Base-by-base conservation (phyloP, 2,329 filamentous ascomycete species). In the Fusarium sp. region DNA sequence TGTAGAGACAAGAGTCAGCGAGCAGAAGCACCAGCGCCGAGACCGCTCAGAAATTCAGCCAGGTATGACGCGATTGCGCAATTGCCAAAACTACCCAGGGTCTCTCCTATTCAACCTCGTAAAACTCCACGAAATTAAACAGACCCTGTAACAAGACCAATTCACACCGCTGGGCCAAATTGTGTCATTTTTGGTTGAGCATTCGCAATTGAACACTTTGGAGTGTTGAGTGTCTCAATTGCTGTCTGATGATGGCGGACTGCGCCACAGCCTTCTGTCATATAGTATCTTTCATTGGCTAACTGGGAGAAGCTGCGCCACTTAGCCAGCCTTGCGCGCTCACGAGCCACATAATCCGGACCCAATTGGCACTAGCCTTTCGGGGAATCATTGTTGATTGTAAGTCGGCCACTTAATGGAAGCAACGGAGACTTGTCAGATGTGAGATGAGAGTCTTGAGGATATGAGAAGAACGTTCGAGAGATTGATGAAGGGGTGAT, bases 61-160 rank as follows among this genome's bases (percentile, higher is more conserved):
- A 42, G 55, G 53, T 60, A 72, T 66, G 69, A 74, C 62, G 71
- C 64, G 68, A 70, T 71, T 48, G 68, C 68, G 52, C 43, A 24
- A 68, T 64, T 20, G 48, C 47, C 26, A 43, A 49, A 24, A 15
- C 49, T n/a, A n/a, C n/a, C n/a, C 63, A 61, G 59, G 58, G 55
- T 54, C 42, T 31, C 38, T 56, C 49, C 31, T 62, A 52, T 47
- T 28, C 3, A 18, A 43, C 47, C 41, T 35, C 2, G 29, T 13
- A 37, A 61, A 48, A 33, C 18, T 10, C 20, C 42, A 62, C 31
- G 39, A 20, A 44, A 57, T 39, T 18, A 57, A 43, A 7, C 21
- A 29, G 39, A 53, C 33, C 41, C 50, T 41, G 56, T 12, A 46
- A 47, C 18, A 43, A 53, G 42, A 37, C 41, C 18, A 48, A 12